Evolutionary conservation across 176 grass and related monocot species (phyloP).

Genomic region (Triticum aestivum): IWGSC_CS_RefSeq_v2.1 NC_057808.1:214010077-214010576

Average conservation of each 20-base stretch:
- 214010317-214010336: slow-evolving; percentile 72
- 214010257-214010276: slow-evolving; percentile 74
- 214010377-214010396: slow-evolving; percentile 2
- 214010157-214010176: slow-evolving; percentile 1
- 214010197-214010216: slow-evolving; percentile 28
- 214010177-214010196: slow-evolving; percentile 19
- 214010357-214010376: slow-evolving; percentile 19
- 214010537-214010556: background rate
- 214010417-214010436: slow-evolving; percentile 15
- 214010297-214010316: slow-evolving; percentile 75
- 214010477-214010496: background rate
- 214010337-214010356: slow-evolving; percentile 50
- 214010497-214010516: slow-evolving; percentile 2
- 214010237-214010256: slow-evolving; percentile 75
- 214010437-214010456: slow-evolving; percentile 7
- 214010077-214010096: slow-evolving; percentile 13
- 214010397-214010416: slow-evolving; percentile 21
- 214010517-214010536: background rate
- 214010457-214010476: background rate
- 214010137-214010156: slow-evolving; percentile 27
- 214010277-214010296: slow-evolving; percentile 66
- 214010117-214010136: slow-evolving; percentile 20
- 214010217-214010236: slow-evolving; percentile 72
- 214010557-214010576: slow-evolving; percentile 20
- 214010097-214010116: slow-evolving; percentile 16